Base-by-base conservation (phyloP, 208 protist genomes). In the Leptomonas seymouri region DNA sequence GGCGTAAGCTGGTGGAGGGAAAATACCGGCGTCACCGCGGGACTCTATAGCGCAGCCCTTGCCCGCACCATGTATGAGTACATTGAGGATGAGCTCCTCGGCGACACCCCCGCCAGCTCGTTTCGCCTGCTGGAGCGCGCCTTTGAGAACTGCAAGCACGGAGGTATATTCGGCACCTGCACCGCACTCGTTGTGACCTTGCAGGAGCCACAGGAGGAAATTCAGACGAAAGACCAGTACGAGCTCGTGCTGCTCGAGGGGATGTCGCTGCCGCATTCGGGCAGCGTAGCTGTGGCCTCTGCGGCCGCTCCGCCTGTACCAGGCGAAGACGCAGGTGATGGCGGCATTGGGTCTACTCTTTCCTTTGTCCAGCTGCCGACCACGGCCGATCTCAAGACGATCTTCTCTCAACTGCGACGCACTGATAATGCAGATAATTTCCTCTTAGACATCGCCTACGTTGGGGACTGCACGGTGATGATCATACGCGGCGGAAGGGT, bases 1-100 rank as follows among this genome's bases (percentile, higher is more conserved):
- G 87, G 87, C 21, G 87, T 93, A 8, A 89, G 85, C 57, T 93
- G 87, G 87, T 93, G 87, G 87, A 51, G 67, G 36, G 80, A 93
- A 45, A 82, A 85, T 41, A 68, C 74, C 14, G 73, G 63, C n/a
- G 76, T 90, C 2, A 78, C 84, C 44, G 84, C 87, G 1, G 87
- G 87, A 0, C 75, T 93, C 18, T 89, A 88, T 63, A 91, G 85
- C 70, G 84, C 82, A 1, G 85, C 83, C 2, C 41, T 93, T 27
- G 87, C 87, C 1, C 75, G 81, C 18, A 70, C 42, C 44, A 89
- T 90, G 87, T 79, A 84, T 60, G 79, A 88, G 30, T 82, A 87
- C 69, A 68, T 91, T 21, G 70, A 89, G 28, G 87, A 93, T 11
- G 85, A 91, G 28, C 70, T 86, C 9, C 69, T 90, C 15, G 84